Base-by-base conservation (phyloP, 2,329 filamentous ascomycete genomes). In the Hortaea werneckii region DNA sequence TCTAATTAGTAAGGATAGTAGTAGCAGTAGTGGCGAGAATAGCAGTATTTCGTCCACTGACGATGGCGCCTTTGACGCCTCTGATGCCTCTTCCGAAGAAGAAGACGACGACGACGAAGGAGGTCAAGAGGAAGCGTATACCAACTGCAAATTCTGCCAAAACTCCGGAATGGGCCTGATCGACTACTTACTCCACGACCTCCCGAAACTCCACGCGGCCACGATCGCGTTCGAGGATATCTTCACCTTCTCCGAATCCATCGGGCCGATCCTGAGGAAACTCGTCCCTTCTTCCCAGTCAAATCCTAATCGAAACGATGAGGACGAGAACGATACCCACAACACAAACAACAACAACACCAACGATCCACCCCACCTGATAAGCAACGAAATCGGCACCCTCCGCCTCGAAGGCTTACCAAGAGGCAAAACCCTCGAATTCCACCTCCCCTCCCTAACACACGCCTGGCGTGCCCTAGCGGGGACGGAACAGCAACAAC, bases 101-200 rank as follows among this genome's bases (percentile, higher is more conserved):
- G 20, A 20, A 20, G 20, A 20, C 4, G 20, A 2, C 2, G 20
- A 20, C 2, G 20, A 4, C 20, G 20, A 20, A 20, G 20, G 20
- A 20, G 20, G 2, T 20, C n/a, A n/a, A n/a, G n/a, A n/a, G n/a
- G 20, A 2, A 20, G 4, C 20, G 4, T 20, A 12, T 5, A 34
- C 37, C 9, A 42, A 28, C 3, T 50, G 48, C 34, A 30, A 39
- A n/a, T 42, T 45, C 41, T 48, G 48, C 28, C 13, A 39, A 9
- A 10, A 10, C 20, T 32, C 26, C n/a, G 48, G 45, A 1, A 34
- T 13, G 26, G 48, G 48, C 5, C 40, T 50, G 26, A 11, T 50
- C 1, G 29, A 38, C 6, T 26, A 37, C 26, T 32, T 45, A 8
- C 13, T 20, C 5, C 7, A 20, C 3, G 20, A 20, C 20, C 28